These are phyloP conservation scores for Ophiosphaerella narmari DNA, from an alignment of 2,329 filamentous ascomycete species.

Conservation along the genomic window DNA sequence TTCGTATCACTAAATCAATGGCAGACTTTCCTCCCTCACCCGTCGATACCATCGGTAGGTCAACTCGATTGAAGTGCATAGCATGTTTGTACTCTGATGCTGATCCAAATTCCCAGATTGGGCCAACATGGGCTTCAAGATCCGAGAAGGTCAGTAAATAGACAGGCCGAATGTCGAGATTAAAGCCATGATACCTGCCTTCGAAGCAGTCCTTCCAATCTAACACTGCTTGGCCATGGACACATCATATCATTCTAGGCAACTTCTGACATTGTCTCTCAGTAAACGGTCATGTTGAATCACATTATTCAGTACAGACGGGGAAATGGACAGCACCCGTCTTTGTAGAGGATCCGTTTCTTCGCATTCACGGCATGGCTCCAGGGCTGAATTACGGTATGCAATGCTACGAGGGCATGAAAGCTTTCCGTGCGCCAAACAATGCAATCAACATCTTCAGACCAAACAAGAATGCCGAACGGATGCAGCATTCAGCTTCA, in stretches of 20 bases:
- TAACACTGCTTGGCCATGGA: background rate
- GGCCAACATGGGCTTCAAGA: slow-evolving; percentile 88
- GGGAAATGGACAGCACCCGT: slow-evolving; percentile 76
- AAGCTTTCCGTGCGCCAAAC: slow-evolving; percentile 82
- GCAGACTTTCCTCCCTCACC: slow-evolving; percentile 68
- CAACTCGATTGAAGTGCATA: background rate
- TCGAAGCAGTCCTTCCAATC: background rate
- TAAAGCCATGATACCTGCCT: background rate
- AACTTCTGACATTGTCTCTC: slow-evolving; percentile 5
- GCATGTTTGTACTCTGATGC: slow-evolving; percentile 1
- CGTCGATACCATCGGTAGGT: slow-evolving; percentile 71
- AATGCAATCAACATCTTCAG: slow-evolving; percentile 85
- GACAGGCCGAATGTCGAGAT: background rate
- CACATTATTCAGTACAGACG: slow-evolving; percentile 74
- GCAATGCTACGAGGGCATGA: slow-evolving; percentile 98
- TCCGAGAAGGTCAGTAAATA: slow-evolving; percentile 73
- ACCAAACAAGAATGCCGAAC: slow-evolving; percentile 78
- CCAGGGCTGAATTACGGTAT: slow-evolving; percentile 94
- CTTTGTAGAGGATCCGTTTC: slow-evolving; percentile 81
- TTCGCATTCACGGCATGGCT: slow-evolving; percentile 92
- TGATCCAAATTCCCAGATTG: slow-evolving; percentile 65
- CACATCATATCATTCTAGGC: background rate
- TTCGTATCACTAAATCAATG: slow-evolving; percentile 25
- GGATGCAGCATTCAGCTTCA: slow-evolving; percentile 82
- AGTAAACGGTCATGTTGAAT: slow-evolving; percentile 96